phyloP scores from a whole-genome alignment of 108 stramenopile species.

The Cyclotella kingstonii region DNA sequence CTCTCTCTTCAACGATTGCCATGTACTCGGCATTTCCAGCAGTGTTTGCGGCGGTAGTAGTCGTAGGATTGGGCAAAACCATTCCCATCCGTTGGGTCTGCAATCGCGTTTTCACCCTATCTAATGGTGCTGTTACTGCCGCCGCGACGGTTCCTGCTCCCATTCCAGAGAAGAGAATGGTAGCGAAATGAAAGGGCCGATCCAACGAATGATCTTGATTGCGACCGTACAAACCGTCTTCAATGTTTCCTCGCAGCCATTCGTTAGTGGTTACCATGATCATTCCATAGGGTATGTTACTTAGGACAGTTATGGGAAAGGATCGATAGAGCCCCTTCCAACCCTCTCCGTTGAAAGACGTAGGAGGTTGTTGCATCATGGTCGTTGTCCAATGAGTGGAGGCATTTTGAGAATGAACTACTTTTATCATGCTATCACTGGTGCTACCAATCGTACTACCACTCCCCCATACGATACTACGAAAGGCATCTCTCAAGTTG shows the following conservation, averaged over 20 bases:
- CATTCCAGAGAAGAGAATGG: constrained; percentile 73
- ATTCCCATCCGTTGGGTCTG: constrained; percentile 73
- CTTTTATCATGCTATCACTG: too few species aligned
- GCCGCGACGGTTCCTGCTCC: constrained; percentile 91
- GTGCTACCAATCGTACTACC: background rate
- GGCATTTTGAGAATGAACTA: too few species aligned
- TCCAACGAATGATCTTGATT: constrained; percentile 12
- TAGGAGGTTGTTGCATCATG: too few species aligned
- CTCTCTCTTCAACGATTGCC: constrained; percentile 36
- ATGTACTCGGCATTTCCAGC: background rate
- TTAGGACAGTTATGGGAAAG: constrained; percentile 91
- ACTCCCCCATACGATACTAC: constrained; percentile 45
- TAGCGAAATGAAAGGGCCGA: constrained; percentile 31
- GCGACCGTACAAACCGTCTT: constrained; percentile 45
- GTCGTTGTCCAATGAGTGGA: too few species aligned
- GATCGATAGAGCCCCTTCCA: constrained; percentile 75
- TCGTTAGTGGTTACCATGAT: constrained; percentile 97
- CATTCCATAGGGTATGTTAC: constrained; percentile 97
- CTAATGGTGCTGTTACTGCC: constrained; percentile 91
- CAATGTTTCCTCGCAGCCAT: constrained; percentile 53
- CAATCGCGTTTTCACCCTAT: constrained; percentile 94
- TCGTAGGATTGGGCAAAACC: constrained; percentile 29
- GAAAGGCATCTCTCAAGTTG: constrained; percentile 64
- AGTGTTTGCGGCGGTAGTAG: too few species aligned
- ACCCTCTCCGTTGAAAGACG: constrained; percentile 79